A percentile compares a stretch with the other conserved stretches of the same genome.
Conservation (phyloP, 371 early-diverging fungal genomes). For the Dichotomocladium elegans region DNA sequence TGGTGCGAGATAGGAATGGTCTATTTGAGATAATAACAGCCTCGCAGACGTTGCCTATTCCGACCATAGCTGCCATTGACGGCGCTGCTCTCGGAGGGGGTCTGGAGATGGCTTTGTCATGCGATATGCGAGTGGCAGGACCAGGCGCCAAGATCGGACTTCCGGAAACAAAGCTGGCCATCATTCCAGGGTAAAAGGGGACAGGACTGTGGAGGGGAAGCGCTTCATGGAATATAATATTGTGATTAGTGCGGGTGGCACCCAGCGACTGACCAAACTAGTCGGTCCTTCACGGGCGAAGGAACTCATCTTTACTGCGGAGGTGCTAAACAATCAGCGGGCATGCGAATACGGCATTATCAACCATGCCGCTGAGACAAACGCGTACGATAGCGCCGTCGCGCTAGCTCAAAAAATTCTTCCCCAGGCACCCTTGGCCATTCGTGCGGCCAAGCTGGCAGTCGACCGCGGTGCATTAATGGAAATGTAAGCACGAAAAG, state of each 20-base stretch:
- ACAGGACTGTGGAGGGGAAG: background rate
- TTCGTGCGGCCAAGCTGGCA: conserved; percentile 86
- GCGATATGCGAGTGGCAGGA: conserved; percentile 88
- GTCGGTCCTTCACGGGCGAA: conserved; percentile 89
- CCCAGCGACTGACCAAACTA: conserved; percentile 86
- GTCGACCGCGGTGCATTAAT: conserved; percentile 77
- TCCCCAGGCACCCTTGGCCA: conserved; percentile 86
- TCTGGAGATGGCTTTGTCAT: conserved; percentile 88
- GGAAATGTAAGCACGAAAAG: conserved; percentile 65
- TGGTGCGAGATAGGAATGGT: background rate
- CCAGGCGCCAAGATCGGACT: conserved; percentile 80
- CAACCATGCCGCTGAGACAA: conserved; percentile 69
- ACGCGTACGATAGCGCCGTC: conserved; percentile 70
- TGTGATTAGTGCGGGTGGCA: conserved; percentile 86
- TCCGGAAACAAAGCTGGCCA: conserved; percentile 93
- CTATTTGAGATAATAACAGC: background rate
- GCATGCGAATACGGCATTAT: conserved; percentile 75
- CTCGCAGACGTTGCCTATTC: conserved; percentile 74
- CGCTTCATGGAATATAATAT: background rate
- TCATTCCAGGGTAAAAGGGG: conserved; percentile 86
- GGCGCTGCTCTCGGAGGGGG: conserved; percentile 97
- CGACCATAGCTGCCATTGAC: conserved; percentile 94
- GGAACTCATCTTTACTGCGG: conserved; percentile 88
- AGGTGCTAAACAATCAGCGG: conserved; percentile 58
- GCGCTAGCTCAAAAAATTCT: conserved; percentile 79